Percentiles rank a stretch among this genome's conserved stretches.
phyloP scores from a whole-genome alignment of 2,329 filamentous ascomycete species.

The Fusarium sp. region DNA sequence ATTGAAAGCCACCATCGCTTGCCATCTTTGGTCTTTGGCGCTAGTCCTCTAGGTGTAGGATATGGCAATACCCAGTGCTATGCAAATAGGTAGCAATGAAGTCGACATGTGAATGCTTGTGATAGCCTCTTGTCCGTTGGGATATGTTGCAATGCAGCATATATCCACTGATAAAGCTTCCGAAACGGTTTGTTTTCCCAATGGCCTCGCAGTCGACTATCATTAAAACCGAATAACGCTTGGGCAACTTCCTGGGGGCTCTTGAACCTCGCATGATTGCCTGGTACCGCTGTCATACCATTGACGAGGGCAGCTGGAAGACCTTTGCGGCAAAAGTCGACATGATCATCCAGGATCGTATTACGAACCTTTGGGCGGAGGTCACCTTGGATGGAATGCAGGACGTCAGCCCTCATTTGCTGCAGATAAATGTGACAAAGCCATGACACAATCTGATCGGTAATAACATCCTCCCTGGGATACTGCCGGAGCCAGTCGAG shows the following conservation, averaged over 20 bases:
- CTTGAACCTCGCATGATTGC: conserved; percentile 2
- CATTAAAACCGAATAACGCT: conserved; percentile 5
- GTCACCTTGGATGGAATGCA: not conserved
- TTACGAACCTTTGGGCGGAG: not conserved
- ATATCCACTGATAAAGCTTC: conserved; percentile 17
- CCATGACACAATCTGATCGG: conserved; percentile 10
- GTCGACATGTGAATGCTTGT: conserved; percentile 6
- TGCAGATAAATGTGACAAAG: conserved; percentile 8
- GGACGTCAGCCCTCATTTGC: conserved; percentile 13
- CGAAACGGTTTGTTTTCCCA: conserved; percentile 13
- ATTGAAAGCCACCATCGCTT: conserved; percentile 19
- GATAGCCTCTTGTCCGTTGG: conserved; percentile 1
- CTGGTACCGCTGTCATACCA: conserved; percentile 1
- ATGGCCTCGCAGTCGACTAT: not conserved
- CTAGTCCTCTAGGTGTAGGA: conserved; percentile 4
- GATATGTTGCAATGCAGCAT: conserved; percentile 1
- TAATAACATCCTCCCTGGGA: not conserved
- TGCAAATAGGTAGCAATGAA: conserved; percentile 8
- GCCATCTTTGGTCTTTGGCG: conserved; percentile 8
- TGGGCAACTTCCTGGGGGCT: conserved; percentile 3
- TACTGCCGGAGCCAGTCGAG: conserved; percentile 5
- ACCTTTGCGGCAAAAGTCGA: conserved; percentile 8
- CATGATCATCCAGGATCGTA: conserved; percentile 3
- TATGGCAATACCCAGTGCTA: conserved; percentile 14
- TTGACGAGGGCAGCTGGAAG: not conserved